phyloP scores from a whole-genome alignment of 1,284 basidiomycete genomes.

The Cryptococcus amylolentus region DNA sequence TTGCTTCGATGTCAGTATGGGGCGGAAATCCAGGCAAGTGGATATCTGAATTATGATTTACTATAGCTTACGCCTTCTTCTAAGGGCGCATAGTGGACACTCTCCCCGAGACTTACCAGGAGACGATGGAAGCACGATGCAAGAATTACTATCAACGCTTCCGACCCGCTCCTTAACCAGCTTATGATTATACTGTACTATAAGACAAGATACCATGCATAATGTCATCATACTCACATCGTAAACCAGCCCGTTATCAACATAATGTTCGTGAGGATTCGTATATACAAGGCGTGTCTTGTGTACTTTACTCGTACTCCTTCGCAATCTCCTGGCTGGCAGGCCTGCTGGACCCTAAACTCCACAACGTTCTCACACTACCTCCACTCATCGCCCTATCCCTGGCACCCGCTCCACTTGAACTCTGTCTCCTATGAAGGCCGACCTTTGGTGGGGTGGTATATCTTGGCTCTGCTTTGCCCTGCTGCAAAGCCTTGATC shows the following conservation, averaged over 20 bases:
- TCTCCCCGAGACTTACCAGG: constrained; percentile 84
- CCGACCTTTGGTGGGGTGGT: constrained; percentile 27
- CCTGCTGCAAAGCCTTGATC: constrained; percentile 25
- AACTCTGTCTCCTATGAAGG: constrained; percentile 3
- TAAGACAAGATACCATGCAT: constrained; percentile 7
- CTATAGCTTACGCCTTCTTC: neutral
- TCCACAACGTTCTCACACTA: constrained; percentile 30
- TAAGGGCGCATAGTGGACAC: constrained; percentile 74
- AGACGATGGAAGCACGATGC: constrained; percentile 69
- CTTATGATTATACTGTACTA: neutral
- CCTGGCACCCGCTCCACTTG: neutral
- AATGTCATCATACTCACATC: neutral
- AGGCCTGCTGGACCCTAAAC: constrained; percentile 22
- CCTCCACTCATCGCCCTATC: constrained; percentile 15
- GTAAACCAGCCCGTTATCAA: neutral
- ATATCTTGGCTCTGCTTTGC: constrained; percentile 22
- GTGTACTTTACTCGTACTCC: neutral
- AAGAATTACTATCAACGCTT: constrained; percentile 74
- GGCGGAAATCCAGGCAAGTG: constrained; percentile 78
- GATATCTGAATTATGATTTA: neutral
- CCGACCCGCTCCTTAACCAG: constrained; percentile 38
- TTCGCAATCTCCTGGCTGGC: constrained; percentile 11
- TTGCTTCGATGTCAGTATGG: constrained; percentile 83
- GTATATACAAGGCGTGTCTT: neutral
- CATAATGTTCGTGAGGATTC: neutral